Evolutionary conservation across 2,329 filamentous ascomycete species (phyloP).

Genomic region (Trichoderma pleuroti): DNA sequence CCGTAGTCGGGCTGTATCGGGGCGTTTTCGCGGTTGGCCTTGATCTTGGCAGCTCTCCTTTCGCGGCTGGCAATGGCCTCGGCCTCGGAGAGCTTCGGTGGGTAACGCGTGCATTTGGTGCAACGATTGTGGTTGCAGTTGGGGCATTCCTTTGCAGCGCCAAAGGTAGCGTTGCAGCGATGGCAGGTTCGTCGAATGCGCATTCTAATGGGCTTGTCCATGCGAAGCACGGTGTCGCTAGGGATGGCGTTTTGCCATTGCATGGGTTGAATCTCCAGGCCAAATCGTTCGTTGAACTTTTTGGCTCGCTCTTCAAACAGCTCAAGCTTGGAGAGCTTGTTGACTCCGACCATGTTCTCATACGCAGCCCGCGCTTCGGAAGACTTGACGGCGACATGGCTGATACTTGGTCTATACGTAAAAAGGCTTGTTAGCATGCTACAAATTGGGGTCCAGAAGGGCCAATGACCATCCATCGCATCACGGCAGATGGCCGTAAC

Average conservation of each 20-base stretch:
- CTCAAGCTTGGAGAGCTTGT: slow-evolving; percentile 46
- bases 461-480: not conserved
- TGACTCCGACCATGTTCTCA: slow-evolving; percentile 32
- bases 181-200: slow-evolving; percentile 78
- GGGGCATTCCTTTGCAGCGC: slow-evolving; percentile 67
- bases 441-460: not conserved
- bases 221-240: slow-evolving; percentile 56
- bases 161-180: slow-evolving; percentile 71
- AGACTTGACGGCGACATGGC: slow-evolving; percentile 5
- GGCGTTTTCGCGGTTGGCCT: slow-evolving; percentile 56
- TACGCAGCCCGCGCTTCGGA: slow-evolving; percentile 29
- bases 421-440: not conserved
- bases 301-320: slow-evolving; percentile 55
- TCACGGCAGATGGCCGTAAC: not conserved
- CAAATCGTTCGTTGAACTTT: slow-evolving; percentile 53
- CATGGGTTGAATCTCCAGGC: slow-evolving; percentile 52
- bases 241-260: slow-evolving; percentile 49
- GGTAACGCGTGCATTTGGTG: slow-evolving; percentile 73
- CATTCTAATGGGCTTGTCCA: slow-evolving; percentile 75
- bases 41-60: slow-evolving; percentile 46
- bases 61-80: slow-evolving; percentile 52
- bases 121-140: slow-evolving; percentile 78
- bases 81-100: slow-evolving; percentile 59
- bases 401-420: not conserved
- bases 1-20: slow-evolving; percentile 50